Conservation (phyloP, 345 rosid species). For the Melaleuca quinquenervia region DNA sequence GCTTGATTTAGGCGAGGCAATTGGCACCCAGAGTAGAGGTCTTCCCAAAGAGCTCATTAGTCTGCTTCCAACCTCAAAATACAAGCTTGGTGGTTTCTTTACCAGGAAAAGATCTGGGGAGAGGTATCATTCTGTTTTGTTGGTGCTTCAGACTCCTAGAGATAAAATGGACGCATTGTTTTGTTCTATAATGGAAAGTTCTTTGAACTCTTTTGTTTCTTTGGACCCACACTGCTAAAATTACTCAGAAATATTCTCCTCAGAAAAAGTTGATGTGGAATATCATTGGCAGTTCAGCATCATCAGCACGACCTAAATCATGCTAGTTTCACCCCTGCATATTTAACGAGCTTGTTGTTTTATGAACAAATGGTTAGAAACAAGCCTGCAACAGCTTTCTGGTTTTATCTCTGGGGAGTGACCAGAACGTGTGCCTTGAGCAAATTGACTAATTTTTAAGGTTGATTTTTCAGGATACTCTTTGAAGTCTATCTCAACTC, state of each 20-base stretch:
- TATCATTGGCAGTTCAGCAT: not conserved
- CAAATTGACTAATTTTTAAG: not conserved
- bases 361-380: not conserved
- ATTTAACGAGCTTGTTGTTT: not conserved
- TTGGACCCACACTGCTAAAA: not conserved
- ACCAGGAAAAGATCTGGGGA: conserved; percentile 42
- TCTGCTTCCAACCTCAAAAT: conserved; percentile 54
- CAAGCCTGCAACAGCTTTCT: not conserved
- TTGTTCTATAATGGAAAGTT: not conserved
- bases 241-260: not conserved
- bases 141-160: not conserved
- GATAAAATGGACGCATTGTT: not conserved
- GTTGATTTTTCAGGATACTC: not conserved
- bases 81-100: conserved; percentile 46
- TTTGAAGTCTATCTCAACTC: not conserved
- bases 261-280: not conserved
- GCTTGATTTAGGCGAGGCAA: conserved; percentile 60
- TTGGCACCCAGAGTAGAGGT: conserved; percentile 58
- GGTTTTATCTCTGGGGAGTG: not conserved
- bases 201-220: not conserved
- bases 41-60: conserved; percentile 44
- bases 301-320: not conserved
- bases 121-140: conserved; percentile 21
- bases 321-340: not conserved
- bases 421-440: not conserved